These are phyloP conservation scores for Lolium multiflorum DNA, from an alignment of 176 grass and related monocot genomes.

Conservation along the genomic window DNA sequence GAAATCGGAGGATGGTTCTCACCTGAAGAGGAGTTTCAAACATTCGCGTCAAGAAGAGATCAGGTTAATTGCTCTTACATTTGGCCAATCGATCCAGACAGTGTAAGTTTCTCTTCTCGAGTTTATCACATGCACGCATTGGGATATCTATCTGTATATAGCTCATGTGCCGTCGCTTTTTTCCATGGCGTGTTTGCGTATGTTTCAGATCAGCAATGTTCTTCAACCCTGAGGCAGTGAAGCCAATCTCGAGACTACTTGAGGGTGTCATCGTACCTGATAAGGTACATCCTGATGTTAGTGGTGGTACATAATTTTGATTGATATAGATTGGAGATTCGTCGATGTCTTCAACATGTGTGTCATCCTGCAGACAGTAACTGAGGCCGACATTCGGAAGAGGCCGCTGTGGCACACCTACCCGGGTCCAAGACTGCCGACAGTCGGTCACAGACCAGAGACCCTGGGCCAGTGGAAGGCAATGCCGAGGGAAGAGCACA, in stretches of 20 bases:
- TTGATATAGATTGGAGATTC: background rate
- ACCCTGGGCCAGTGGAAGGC: background rate
- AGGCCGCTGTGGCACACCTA: constrained; percentile 46
- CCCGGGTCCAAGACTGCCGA: background rate
- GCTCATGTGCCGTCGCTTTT: background rate
- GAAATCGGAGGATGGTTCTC: constrained; percentile 52
- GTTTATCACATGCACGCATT: background rate
- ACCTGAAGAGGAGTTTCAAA: background rate
- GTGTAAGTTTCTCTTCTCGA: no score
- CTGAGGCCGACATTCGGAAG: constrained; percentile 32
- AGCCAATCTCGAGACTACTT: constrained; percentile 21
- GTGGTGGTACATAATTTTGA: background rate
- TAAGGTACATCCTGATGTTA: constrained; percentile 13
- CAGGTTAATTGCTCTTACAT: no score
- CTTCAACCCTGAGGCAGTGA: constrained; percentile 31
- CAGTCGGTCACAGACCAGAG: background rate
- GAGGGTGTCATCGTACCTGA: constrained; percentile 28
- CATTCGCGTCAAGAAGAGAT: background rate
- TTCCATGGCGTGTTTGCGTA: background rate
- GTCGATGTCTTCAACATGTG: background rate
- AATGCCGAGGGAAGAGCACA: constrained; percentile 26
- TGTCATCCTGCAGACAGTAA: constrained; percentile 33
- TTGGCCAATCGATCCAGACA: no score
- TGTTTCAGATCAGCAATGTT: constrained; percentile 44
- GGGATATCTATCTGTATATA: no score